These are phyloP conservation scores for Tuber indicum DNA, from an alignment of 495 filamentous ascomycete genomes.

Conservation along the genomic window DNA sequence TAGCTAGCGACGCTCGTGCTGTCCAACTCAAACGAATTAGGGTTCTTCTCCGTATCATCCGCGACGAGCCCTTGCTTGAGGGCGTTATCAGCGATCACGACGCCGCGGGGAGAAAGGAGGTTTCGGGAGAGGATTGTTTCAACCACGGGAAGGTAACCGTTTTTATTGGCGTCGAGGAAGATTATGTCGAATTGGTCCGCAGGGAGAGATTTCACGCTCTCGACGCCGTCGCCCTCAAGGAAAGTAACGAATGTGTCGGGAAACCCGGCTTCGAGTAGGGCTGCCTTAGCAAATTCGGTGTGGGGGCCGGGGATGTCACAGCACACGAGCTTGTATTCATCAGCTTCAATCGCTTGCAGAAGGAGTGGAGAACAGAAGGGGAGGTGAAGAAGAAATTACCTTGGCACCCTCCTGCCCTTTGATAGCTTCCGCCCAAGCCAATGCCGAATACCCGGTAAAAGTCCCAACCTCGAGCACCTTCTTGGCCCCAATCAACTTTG, in stretches of 20 bases:
- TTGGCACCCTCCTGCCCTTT: constrained; percentile 28
- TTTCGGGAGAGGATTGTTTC: constrained; percentile 27
- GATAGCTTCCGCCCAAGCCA: constrained; percentile 43
- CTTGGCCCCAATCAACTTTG: constrained; percentile 16
- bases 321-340: constrained; percentile 20
- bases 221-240: constrained; percentile 35
- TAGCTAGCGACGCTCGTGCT: constrained; percentile 9
- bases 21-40: constrained; percentile 3
- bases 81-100: constrained; percentile 43
- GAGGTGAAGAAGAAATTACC: constrained; percentile 11
- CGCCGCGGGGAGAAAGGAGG: constrained; percentile 36
- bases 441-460: constrained; percentile 44
- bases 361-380: neutral
- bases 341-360: neutral
- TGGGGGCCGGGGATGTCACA: constrained; percentile 38
- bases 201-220: constrained; percentile 18
- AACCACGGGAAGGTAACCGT: constrained; percentile 36
- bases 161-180: constrained; percentile 43
- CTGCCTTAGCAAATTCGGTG: constrained; percentile 25
- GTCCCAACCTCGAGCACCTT: constrained; percentile 44
- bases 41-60: constrained; percentile 31
- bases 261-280: constrained; percentile 28
- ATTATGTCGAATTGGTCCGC: constrained; percentile 40
- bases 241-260: constrained; percentile 29
- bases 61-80: constrained; percentile 26